phyloP scores from a whole-genome alignment of 352 stramenopile species.

The Blastocystis sp. region DNA sequence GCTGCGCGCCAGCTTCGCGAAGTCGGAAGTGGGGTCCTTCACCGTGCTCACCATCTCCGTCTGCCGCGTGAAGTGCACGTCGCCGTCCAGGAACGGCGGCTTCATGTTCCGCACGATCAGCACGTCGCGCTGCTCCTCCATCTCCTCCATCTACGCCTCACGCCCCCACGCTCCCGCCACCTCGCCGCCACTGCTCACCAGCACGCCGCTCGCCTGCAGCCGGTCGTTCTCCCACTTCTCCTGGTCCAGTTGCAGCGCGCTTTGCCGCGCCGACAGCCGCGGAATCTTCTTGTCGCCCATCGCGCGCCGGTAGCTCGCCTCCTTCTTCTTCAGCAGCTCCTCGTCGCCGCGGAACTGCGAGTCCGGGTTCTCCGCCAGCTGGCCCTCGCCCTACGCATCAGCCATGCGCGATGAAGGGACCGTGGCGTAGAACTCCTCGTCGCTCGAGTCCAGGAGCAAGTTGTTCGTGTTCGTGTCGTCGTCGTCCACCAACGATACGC shows the following conservation, averaged over 20 bases:
- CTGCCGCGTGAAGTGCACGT: conserved; percentile 89
- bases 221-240: conserved; percentile 96
- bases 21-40: conserved; percentile 89
- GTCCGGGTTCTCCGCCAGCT: conserved; percentile 36
- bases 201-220: conserved; percentile 88
- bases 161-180: conserved; percentile 53
- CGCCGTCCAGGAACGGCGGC: conserved; percentile 90
- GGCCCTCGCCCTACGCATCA: conserved; percentile 39
- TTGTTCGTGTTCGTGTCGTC: neutral
- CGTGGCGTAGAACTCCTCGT: conserved; percentile 51
- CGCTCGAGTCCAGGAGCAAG: conserved; percentile 3
- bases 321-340: conserved; percentile 15
- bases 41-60: conserved; percentile 90
- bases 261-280: conserved; percentile 84
- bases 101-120: conserved; percentile 96
- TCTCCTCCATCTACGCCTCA: conserved; percentile 78
- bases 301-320: conserved; percentile 7
- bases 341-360: conserved; percentile 5
- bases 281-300: conserved; percentile 82
- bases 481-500: neutral
- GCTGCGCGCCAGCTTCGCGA: conserved; percentile 88
- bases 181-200: conserved; percentile 74
- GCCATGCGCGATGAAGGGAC: neutral
- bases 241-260: conserved; percentile 89
- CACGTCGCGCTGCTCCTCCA: conserved; percentile 88